A percentile compares a stretch with the other conserved stretches of the same genome.
Evolutionary conservation across 371 early-diverging fungal species (phyloP).

Genomic region (Mucor circinelloides): DNA sequence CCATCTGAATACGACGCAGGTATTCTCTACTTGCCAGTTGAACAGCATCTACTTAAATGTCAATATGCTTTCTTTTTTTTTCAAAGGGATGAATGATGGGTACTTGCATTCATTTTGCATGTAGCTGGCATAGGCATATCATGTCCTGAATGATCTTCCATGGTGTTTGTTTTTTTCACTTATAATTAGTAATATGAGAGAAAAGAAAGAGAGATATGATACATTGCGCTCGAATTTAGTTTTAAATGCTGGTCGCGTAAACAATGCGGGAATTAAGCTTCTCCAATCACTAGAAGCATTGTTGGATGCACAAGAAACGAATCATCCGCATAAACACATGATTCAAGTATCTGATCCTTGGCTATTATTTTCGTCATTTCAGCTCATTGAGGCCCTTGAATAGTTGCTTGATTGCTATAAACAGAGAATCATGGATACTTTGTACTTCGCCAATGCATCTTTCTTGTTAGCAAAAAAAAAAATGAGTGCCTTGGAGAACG

Average conservation of each 20-base stretch:
- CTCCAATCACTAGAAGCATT: not conserved
- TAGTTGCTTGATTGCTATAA: not conserved
- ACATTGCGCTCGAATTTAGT: not conserved
- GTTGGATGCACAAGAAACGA: not conserved
- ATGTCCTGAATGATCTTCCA: constrained; percentile 30
- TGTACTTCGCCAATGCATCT: no score
- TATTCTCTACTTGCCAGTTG: constrained; percentile 77
- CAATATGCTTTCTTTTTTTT: not conserved
- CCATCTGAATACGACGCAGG: constrained; percentile 76
- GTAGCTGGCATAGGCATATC: constrained; percentile 25
- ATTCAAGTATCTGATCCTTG: not conserved
- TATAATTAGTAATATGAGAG: not conserved
- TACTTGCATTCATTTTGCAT: constrained; percentile 39
- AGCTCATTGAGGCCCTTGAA: not conserved
- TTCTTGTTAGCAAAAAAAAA: no score
- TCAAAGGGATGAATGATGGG: not conserved
- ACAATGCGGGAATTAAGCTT: constrained; percentile 3
- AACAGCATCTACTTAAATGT: constrained; percentile 67
- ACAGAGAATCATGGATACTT: no score
- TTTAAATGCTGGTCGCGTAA: constrained; percentile 2
- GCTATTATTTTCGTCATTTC: not conserved
- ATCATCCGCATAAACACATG: not conserved
- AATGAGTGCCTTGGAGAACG: no score
- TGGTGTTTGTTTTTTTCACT: not conserved
- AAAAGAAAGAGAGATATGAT: not conserved